Conservation (phyloP, 2,329 filamentous ascomycete genomes). For the Hawksworthiomyces lignivorus region DNA sequence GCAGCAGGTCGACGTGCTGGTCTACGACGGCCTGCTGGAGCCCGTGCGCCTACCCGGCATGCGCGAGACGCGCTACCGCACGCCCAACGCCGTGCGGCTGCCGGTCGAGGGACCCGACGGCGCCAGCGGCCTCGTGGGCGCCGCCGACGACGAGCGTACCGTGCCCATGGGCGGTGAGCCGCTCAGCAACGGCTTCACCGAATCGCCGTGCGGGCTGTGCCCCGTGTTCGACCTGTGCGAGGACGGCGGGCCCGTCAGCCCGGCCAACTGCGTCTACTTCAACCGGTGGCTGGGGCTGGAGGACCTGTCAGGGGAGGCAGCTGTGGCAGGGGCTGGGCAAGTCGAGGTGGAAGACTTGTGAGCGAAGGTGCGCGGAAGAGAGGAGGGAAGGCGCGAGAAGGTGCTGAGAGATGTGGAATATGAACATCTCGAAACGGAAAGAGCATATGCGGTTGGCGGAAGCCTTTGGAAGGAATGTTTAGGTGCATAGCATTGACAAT, state of each 20-base stretch:
- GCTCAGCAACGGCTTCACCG: constrained; percentile 66
- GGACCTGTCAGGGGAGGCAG: constrained; percentile 21
- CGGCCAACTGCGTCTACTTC: constrained; percentile 87
- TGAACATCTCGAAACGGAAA: too few species aligned
- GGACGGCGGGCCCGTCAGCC: constrained; percentile 83
- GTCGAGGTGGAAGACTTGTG: constrained; percentile 3
- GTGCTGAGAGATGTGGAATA: too few species aligned
- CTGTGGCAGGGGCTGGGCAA: constrained; percentile 9
- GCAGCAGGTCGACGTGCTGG: constrained; percentile 79
- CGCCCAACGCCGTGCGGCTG: constrained; percentile 40
- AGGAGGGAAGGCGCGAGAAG: too few species aligned
- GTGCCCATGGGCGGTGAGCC: constrained; percentile 29
- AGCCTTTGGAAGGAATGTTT: too few species aligned
- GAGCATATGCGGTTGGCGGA: too few species aligned
- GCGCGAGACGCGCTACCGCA: constrained; percentile 42
- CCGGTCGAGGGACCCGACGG: constrained; percentile 19
- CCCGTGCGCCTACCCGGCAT: constrained; percentile 37
- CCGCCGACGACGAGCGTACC: constrained; percentile 1
- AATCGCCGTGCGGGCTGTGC: constrained; percentile 84
- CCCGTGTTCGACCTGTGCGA: constrained; percentile 91
- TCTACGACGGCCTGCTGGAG: constrained; percentile 81
- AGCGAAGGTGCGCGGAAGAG: too few species aligned
- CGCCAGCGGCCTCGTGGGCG: constrained; percentile 15
- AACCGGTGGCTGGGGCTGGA: constrained; percentile 65
- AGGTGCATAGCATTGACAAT: constrained; percentile 2